Conservation (phyloP, 2,329 filamentous ascomycete genomes). For the Monosporascus cannonballus region DNA sequence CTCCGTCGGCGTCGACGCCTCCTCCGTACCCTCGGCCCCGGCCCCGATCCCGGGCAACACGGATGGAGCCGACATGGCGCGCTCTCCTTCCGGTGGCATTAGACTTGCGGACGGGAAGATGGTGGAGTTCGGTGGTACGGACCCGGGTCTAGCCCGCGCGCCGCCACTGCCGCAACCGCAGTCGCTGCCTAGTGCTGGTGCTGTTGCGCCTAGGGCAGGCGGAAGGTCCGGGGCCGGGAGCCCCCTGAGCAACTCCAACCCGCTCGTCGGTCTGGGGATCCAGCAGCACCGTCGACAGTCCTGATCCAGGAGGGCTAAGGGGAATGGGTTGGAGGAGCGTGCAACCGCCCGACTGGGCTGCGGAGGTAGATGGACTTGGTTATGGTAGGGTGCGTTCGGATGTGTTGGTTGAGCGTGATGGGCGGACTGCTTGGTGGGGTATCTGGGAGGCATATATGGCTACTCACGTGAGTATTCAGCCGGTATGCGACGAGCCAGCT, state of each 20-base stretch:
- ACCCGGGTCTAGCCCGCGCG: not conserved
- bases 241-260: not conserved
- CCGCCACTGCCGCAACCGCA: not conserved
- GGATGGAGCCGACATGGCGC: slow-evolving; percentile 15
- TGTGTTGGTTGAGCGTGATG: too few species aligned
- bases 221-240: not conserved
- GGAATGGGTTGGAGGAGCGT: not conserved
- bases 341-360: too few species aligned
- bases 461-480: too few species aligned
- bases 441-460: too few species aligned
- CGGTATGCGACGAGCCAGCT: too few species aligned
- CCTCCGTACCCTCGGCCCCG: slow-evolving; percentile 1
- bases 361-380: too few species aligned
- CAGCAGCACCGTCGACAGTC: not conserved
- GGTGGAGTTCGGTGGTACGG: slow-evolving; percentile 19
- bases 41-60: not conserved
- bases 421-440: too few species aligned
- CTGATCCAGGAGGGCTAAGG: not conserved
- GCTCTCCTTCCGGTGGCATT: slow-evolving; percentile 21
- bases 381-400: too few species aligned
- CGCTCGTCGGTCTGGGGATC: not conserved
- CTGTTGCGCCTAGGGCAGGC: not conserved
- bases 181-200: not conserved
- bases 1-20: slow-evolving; percentile 5
- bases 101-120: slow-evolving; percentile 19